Evolutionary conservation across 306 rosid genomes (phyloP).

Genomic region (Cotoneaster glaucophyllus): DNA sequence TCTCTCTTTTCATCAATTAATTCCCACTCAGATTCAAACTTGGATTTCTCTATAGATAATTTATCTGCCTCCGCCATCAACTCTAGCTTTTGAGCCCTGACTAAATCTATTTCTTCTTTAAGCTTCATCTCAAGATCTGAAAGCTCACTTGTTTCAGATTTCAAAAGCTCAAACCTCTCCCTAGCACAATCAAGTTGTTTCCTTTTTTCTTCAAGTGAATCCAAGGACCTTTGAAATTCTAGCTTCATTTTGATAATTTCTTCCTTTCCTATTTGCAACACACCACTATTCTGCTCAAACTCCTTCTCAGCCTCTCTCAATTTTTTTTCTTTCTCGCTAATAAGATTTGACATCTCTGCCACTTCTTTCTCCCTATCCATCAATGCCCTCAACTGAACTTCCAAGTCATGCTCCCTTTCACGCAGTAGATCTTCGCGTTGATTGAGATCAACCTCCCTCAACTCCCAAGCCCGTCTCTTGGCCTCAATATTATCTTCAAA

Average conservation of each 20-base stretch:
- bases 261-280: slow-evolving; percentile 63
- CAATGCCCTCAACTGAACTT: slow-evolving; percentile 52
- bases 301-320: slow-evolving; percentile 50
- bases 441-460: slow-evolving; percentile 88
- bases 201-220: slow-evolving; percentile 51
- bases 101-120: slow-evolving; percentile 84
- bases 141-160: slow-evolving; percentile 70
- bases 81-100: slow-evolving; percentile 71
- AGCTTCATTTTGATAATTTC: slow-evolving; percentile 51
- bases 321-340: slow-evolving; percentile 57
- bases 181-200: slow-evolving; percentile 51
- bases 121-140: slow-evolving; percentile 73
- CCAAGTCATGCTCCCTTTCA: slow-evolving; percentile 77
- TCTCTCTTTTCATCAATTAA: slow-evolving; percentile 84
- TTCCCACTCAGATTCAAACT: slow-evolving; percentile 97
- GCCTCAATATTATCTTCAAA: slow-evolving; percentile 78
- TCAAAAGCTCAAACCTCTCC: slow-evolving; percentile 62
- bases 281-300: slow-evolving; percentile 48
- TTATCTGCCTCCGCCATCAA: slow-evolving; percentile 70
- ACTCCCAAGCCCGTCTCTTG: slow-evolving; percentile 93
- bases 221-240: slow-evolving; percentile 53
- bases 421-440: slow-evolving; percentile 58
- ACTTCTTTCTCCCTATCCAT: slow-evolving; percentile 72
- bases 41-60: slow-evolving; percentile 72
- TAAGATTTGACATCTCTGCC: slow-evolving; percentile 37